Conservation (phyloP, 129 eudicot species). For the Silybum marianum region DNA sequence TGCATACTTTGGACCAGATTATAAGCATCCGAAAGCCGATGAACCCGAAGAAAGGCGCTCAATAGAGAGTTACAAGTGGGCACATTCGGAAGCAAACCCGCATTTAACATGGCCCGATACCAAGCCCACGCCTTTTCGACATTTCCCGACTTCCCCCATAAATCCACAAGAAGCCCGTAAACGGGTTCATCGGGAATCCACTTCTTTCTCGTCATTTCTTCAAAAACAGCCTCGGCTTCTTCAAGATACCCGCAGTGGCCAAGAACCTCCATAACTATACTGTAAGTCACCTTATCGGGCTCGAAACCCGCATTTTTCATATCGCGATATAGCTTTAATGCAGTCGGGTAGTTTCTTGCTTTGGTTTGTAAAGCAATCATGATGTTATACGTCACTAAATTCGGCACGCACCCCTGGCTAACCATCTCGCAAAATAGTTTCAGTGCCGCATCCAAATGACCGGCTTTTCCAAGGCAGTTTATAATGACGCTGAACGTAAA, state of each 20-base stretch:
- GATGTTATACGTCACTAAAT: conserved; percentile 87
- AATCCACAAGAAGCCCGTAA: conserved; percentile 90
- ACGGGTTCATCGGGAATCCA: conserved; percentile 99
- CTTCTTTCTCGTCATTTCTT: conserved; percentile 86
- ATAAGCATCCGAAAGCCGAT: conserved; percentile 81
- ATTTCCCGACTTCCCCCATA: conserved; percentile 95
- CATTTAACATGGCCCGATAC: conserved; percentile 88
- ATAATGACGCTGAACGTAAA: conserved; percentile 96
- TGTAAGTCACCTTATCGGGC: conserved; percentile 96
- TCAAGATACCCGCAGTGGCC: conserved; percentile 97
- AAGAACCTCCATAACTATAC: conserved; percentile 96
- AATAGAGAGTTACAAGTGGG: conserved; percentile 96
- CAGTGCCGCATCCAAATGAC: conserved; percentile 89
- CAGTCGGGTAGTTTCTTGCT: conserved; percentile 83
- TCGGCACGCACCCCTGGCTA: conserved; percentile 80
- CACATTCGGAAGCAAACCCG: conserved; percentile 87
- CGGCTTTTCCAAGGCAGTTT: conserved; percentile 92
- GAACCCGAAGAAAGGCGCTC: conserved; percentile 89
- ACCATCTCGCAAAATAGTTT: conserved; percentile 89
- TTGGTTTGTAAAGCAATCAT: conserved; percentile 97
- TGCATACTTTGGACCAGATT: conserved; percentile 76
- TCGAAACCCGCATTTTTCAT: conserved; percentile 85
- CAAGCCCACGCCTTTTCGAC: conserved; percentile 90
- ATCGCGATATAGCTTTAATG: conserved; percentile 76
- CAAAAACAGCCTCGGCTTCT: conserved; percentile 88